Evolutionary conservation across 768 basidiomycete genomes (phyloP).

Genomic region (Termitomyces sp.): DNA sequence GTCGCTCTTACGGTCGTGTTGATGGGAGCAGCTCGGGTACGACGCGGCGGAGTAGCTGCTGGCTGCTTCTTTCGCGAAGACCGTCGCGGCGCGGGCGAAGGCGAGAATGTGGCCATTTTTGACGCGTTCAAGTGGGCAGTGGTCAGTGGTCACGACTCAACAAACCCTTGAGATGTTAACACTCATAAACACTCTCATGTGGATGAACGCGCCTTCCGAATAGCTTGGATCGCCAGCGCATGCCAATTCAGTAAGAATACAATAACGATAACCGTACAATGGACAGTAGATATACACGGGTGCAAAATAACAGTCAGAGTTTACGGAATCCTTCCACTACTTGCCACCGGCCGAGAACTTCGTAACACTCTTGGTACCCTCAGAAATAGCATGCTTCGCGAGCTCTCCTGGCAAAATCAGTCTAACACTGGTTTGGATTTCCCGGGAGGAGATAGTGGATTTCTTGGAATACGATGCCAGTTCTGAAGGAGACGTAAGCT

Average conservation of each 20-base stretch:
- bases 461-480: conserved; percentile 86
- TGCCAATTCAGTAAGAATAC: conserved; percentile 7
- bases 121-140: not conserved
- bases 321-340: conserved; percentile 15
- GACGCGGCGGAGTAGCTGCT: conserved; percentile 23
- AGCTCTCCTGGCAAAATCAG: conserved; percentile 83
- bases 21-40: conserved; percentile 15
- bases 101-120: conserved; percentile 58
- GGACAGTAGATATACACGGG: conserved; percentile 7
- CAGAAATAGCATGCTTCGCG: conserved; percentile 85
- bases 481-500: conserved; percentile 44
- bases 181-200: conserved; percentile 2
- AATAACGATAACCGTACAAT: conserved; percentile 12
- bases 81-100: conserved; percentile 54
- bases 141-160: not conserved
- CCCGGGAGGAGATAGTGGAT: conserved; percentile 87
- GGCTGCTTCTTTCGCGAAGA: conserved; percentile 31
- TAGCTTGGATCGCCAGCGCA: no score
- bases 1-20: conserved; percentile 19
- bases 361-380: conserved; percentile 36
- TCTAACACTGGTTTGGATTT: conserved; percentile 82
- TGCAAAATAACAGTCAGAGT: not conserved
- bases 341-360: conserved; percentile 52
- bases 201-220: not conserved
- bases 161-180: conserved; percentile 1